Base-by-base conservation (phyloP, 257 asterid species). In the Ajuga chamaepitys region DNA sequence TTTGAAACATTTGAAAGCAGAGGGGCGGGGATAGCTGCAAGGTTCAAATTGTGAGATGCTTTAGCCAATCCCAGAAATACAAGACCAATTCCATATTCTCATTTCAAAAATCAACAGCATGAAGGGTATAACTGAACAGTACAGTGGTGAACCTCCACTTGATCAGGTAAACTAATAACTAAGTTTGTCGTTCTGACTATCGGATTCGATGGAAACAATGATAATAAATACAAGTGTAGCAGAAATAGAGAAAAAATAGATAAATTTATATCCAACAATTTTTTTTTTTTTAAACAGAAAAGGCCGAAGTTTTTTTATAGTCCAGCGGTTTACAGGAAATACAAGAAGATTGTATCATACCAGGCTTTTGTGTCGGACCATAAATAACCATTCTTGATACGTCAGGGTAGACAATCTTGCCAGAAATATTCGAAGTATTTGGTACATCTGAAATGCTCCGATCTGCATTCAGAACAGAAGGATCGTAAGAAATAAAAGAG, bases 401-500 rank as follows among this genome's bases (percentile, higher is more conserved):
- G 67, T 87, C 97, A 26, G 99, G 99, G 75, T 64, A 72, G 74
- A 88, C 85, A 67, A 86, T 68, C 79, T 90, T 94, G 72, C 84
- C 77, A 63, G 85, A 75, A 26, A 64, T 45, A 78, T 75, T 81
- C 70, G 87, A 72, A 67, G 64, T 76, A 53, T 62, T 61, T 32
- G 86, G 64, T 69, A 52, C 70, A 65, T 80, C 85, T 67, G 84
- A 75, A 71, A 64, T 58, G 70, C 46, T 72, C 81, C 75, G 77
- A 73, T 87, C 99, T 93, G 77, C 78, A 76, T 52, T 40, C 7
- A 34, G 45, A 72, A 66, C 44, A 67, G 46, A 17, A 30, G 64
- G 38, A 44, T 62, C 32, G 41, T 68, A 60, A 13, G 22, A 38
- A 46, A 16, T 30, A 13, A 12, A 20, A 73, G 12, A 58, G 66